phyloP scores from a whole-genome alignment of 805 yeast genomes.

The Ogataea chonburiensis region DNA sequence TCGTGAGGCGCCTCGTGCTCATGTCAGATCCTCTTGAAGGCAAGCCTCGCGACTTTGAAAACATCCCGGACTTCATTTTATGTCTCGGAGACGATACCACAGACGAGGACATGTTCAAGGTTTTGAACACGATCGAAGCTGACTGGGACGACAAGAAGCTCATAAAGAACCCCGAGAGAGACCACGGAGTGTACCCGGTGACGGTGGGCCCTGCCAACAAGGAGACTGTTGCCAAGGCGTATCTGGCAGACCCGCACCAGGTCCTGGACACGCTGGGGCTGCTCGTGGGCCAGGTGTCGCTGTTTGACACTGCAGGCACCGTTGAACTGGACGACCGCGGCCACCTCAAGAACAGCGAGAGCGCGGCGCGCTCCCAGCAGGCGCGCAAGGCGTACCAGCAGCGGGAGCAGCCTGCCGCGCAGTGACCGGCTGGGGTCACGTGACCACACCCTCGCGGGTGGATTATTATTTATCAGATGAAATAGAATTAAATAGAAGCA shows the following conservation, averaged over 20 bases:
- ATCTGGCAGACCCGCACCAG: constrained; percentile 77
- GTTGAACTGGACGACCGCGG: constrained; percentile 78
- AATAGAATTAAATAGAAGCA: constrained; percentile 4
- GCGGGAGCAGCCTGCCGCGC: too few relatives aligned
- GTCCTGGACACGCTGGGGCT: constrained; percentile 83
- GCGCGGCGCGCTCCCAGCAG: constrained; percentile 41
- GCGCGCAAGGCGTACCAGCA: constrained; percentile 36
- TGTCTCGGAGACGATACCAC: constrained; percentile 96
- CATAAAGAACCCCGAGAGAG: constrained; percentile 45
- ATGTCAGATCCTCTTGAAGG: constrained; percentile 53
- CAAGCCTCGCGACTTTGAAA: constrained; percentile 29
- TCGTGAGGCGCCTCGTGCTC: constrained; percentile 74
- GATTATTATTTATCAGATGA: constrained; percentile 2
- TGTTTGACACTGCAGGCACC: constrained; percentile 76
- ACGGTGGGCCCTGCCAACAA: constrained; percentile 93
- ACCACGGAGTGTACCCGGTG: constrained; percentile 74
- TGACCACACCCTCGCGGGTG: too few relatives aligned
- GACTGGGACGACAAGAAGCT: constrained; percentile 46
- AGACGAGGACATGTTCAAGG: constrained; percentile 95
- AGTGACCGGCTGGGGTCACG: too few relatives aligned
- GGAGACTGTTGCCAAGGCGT: constrained; percentile 80
- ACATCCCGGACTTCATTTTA: constrained; percentile 77
- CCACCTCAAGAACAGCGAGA: constrained; percentile 51
- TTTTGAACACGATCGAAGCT: constrained; percentile 62
- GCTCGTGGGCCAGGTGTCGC: constrained; percentile 72